phyloP scores from a whole-genome alignment of 2,329 filamentous ascomycete genomes.

The Penicillium expansum region DNA sequence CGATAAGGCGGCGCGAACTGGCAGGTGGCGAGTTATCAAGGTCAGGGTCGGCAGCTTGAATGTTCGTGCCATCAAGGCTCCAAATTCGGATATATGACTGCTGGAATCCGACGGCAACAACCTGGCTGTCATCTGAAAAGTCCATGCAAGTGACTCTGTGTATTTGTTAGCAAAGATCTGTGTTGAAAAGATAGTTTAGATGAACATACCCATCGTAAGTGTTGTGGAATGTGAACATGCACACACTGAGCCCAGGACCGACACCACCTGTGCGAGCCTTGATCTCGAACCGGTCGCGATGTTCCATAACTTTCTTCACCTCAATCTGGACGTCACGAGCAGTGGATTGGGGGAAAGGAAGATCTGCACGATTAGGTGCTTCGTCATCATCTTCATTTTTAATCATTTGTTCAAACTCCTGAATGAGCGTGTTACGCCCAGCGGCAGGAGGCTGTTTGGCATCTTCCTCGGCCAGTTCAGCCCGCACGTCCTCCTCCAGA shows the following conservation, averaged over 20 bases:
- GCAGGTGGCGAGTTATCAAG: conserved; percentile 60
- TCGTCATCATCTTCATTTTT: conserved; percentile 90
- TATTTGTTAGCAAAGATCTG: conserved; percentile 21
- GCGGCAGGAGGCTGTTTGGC: conserved; percentile 66
- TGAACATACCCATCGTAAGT: conserved; percentile 74
- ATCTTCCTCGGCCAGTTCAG: conserved; percentile 84
- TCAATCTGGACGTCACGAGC: conserved; percentile 91
- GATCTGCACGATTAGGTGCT: conserved; percentile 70
- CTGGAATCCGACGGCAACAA: conserved; percentile 84
- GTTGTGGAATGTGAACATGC: conserved; percentile 99
- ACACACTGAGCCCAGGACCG: conserved; percentile 79
- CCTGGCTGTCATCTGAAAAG: conserved; percentile 84
- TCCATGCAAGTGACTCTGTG: conserved; percentile 83
- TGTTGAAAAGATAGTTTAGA: not conserved
- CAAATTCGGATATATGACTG: conserved; percentile 96
- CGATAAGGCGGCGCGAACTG: conserved; percentile 75
- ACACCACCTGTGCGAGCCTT: conserved; percentile 79
- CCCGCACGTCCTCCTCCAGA: conserved; percentile 78
- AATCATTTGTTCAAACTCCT: conserved; percentile 82
- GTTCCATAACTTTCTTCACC: conserved; percentile 89
- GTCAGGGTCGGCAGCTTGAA: conserved; percentile 65
- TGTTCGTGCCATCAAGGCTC: conserved; percentile 79
- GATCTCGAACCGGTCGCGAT: conserved; percentile 86
- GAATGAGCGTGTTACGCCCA: conserved; percentile 71
- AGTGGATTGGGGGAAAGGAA: conserved; percentile 83